These are phyloP conservation scores for Metarhizium rileyi DNA, from an alignment of 2,329 filamentous ascomycete genomes.

Conservation along the genomic window DNA sequence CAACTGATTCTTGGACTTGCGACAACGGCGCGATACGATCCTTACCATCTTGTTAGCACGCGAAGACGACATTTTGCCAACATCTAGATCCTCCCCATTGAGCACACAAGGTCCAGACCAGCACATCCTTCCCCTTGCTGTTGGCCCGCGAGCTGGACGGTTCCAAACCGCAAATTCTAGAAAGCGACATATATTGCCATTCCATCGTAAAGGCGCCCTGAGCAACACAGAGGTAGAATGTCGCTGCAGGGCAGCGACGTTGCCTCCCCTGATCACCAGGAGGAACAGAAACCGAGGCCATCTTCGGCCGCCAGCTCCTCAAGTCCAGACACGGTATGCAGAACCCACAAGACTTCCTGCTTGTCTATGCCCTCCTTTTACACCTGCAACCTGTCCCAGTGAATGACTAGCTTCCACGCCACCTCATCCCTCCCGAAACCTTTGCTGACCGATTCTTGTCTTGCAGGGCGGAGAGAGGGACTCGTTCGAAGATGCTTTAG, in stretches of 20 bases:
- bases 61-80: background rate
- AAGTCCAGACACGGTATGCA: constrained; percentile 19
- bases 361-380: background rate
- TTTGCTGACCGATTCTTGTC: constrained; percentile 10
- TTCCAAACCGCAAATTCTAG: background rate
- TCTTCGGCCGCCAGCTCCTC: constrained; percentile 23
- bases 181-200: background rate
- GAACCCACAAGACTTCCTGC: background rate
- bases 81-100: background rate
- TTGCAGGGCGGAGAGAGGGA: constrained; percentile 23
- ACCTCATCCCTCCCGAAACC: background rate
- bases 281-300: constrained; percentile 16
- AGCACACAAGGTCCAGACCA: background rate
- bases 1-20: background rate
- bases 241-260: constrained; percentile 23
- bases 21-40: constrained; percentile 6
- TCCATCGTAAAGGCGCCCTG: background rate
- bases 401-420: background rate
- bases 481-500: constrained; percentile 72
- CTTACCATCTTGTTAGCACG: background rate
- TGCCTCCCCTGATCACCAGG: constrained; percentile 15
- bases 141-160: constrained; percentile 6
- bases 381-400: background rate
- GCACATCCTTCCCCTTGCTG: background rate
- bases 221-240: constrained; percentile 18